These are phyloP conservation scores for Aspergillus affinis DNA, from an alignment of 495 filamentous ascomycete genomes.

Conservation along the genomic window DNA sequence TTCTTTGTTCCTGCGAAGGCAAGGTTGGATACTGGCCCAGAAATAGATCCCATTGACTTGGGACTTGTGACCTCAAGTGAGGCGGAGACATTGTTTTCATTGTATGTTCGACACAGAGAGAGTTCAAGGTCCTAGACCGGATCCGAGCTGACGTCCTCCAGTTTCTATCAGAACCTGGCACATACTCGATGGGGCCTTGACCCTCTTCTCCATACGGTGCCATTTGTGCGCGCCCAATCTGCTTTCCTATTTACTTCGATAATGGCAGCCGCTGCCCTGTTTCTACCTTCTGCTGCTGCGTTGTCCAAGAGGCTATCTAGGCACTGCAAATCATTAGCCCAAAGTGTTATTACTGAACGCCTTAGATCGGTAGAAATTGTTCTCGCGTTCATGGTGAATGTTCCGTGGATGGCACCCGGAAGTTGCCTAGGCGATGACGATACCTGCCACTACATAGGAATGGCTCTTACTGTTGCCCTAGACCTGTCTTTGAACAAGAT, in stretches of 20 bases:
- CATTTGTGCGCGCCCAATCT: slow-evolving; percentile 64
- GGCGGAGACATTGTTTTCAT: slow-evolving; percentile 60
- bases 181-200: slow-evolving; percentile 76
- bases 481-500: slow-evolving; percentile 71
- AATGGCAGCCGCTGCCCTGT: slow-evolving; percentile 61
- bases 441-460: slow-evolving; percentile 67
- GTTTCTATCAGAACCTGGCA: slow-evolving; percentile 68
- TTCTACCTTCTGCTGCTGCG: slow-evolving; percentile 59
- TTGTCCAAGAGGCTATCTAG: slow-evolving; percentile 61
- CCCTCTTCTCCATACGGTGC: slow-evolving; percentile 59
- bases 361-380: slow-evolving; percentile 71
- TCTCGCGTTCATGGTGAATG: slow-evolving; percentile 72
- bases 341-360: slow-evolving; percentile 56
- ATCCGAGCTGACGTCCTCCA: slow-evolving; percentile 23
- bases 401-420: slow-evolving; percentile 73
- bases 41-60: slow-evolving; percentile 66
- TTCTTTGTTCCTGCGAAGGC: slow-evolving; percentile 65
- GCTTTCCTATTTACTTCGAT: slow-evolving; percentile 72
- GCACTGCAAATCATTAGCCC: slow-evolving; percentile 63
- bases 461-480: slow-evolving; percentile 65
- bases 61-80: slow-evolving; percentile 63
- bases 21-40: slow-evolving; percentile 57
- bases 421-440: slow-evolving; percentile 68
- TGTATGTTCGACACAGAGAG: slow-evolving; percentile 41
- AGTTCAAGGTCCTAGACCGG: neutral